Conservation (phyloP, 2,329 filamentous ascomycete genomes). For the Aspergillus ochraceus region DNA sequence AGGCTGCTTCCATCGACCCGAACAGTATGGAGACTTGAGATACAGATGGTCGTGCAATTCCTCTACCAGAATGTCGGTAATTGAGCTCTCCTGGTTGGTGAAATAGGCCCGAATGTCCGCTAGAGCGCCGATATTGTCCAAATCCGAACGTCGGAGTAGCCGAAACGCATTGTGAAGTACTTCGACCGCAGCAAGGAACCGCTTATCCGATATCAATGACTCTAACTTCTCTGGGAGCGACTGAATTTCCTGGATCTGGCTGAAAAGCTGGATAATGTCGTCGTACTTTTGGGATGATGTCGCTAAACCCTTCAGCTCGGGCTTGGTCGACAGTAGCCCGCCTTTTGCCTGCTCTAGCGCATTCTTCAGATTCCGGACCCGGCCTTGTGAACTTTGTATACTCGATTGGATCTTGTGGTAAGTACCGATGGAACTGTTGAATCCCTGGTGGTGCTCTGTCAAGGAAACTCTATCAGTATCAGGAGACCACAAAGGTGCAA, state of each 20-base stretch:
- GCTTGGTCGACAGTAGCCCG: constrained; percentile 80
- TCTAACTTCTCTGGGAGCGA: constrained; percentile 89
- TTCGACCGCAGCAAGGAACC: constrained; percentile 89
- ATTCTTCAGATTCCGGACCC: constrained; percentile 78
- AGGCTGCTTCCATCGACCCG: constrained; percentile 89
- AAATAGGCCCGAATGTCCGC: constrained; percentile 84
- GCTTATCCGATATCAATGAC: constrained; percentile 92
- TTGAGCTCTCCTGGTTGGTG: constrained; percentile 83
- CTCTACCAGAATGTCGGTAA: constrained; percentile 95
- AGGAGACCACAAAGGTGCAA: neutral
- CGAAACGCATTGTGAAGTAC: constrained; percentile 84
- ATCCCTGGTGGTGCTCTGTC: constrained; percentile 91
- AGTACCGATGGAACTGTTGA: constrained; percentile 97
- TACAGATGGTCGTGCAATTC: constrained; percentile 97
- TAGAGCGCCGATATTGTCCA: constrained; percentile 88
- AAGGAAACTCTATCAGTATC: constrained; percentile 13
- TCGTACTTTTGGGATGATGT: constrained; percentile 88
- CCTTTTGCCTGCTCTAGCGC: constrained; percentile 78
- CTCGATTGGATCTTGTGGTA: constrained; percentile 98
- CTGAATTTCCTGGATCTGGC: constrained; percentile 83
- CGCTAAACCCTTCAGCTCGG: constrained; percentile 87
- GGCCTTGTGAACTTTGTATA: constrained; percentile 82
- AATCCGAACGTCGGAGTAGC: constrained; percentile 79
- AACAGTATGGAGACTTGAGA: constrained; percentile 95
- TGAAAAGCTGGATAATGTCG: constrained; percentile 78